A percentile compares a stretch with the other conserved stretches of the same genome.
phyloP scores from a whole-genome alignment of 805 yeast species.

The Saccharomyces eubayanus region DNA sequence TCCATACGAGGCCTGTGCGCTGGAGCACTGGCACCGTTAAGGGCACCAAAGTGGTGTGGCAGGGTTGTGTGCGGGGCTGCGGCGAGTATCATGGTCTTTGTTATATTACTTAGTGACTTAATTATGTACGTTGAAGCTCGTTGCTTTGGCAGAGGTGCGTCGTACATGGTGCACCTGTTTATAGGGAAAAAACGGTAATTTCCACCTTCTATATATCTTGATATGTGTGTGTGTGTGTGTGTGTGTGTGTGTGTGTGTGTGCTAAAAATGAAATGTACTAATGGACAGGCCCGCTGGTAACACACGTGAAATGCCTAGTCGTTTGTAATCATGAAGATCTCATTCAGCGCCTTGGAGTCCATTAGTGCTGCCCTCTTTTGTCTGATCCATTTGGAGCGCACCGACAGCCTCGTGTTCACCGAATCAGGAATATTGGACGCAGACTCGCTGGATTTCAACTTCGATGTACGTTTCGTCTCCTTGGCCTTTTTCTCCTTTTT shows the following conservation, averaged over 20 bases:
- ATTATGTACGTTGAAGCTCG: neutral
- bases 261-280: too few species aligned
- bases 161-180: neutral
- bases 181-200: neutral
- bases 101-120: neutral
- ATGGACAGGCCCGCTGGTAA: neutral
- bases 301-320: constrained; percentile 2
- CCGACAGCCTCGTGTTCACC: constrained; percentile 53
- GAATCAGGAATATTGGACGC: constrained; percentile 24
- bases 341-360: constrained; percentile 83
- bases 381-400: constrained; percentile 78
- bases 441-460: constrained; percentile 18
- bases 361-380: constrained; percentile 87
- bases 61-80: neutral
- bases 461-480: constrained; percentile 22
- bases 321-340: constrained; percentile 79
- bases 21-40: too few species aligned
- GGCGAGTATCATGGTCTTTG: neutral
- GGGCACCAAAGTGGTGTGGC: neutral
- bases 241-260: too few species aligned
- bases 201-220: too few species aligned
- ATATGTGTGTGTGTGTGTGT: too few species aligned
- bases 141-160: neutral
- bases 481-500: constrained; percentile 26
- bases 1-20: neutral